phyloP scores from a whole-genome alignment of 768 basidiomycete species.

The Boletus sensibilis region DNA sequence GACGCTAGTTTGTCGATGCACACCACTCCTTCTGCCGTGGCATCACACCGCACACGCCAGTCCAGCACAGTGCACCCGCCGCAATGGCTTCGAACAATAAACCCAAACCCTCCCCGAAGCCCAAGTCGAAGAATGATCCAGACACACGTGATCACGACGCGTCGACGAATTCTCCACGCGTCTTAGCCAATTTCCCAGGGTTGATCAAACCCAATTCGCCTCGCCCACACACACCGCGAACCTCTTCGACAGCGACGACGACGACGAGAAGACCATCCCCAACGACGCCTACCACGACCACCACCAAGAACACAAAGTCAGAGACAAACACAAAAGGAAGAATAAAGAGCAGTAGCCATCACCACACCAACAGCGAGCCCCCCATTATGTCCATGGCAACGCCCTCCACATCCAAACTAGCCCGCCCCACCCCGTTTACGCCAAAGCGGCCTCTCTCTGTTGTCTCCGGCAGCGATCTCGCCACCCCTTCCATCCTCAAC shows the following conservation, averaged over 20 bases:
- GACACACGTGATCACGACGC: constrained; percentile 32
- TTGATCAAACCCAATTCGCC: constrained; percentile 22
- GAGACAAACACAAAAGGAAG: not conserved
- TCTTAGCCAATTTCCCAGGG: constrained; percentile 30
- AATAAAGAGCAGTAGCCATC: not conserved
- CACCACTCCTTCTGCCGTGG: not conserved
- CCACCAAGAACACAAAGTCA: not conserved
- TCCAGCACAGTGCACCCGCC: not conserved
- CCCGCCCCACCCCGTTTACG: constrained; percentile 49
- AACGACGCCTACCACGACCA: not conserved
- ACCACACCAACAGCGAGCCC: not conserved
- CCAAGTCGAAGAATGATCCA: not conserved
- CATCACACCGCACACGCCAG: not conserved
- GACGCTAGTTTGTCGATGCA: not conserved
- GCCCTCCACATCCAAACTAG: constrained; percentile 37
- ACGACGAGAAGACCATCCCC: not conserved
- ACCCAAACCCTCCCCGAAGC: not conserved
- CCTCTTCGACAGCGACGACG: constrained; percentile 4
- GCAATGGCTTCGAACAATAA: constrained; percentile 11
- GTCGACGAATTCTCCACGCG: constrained; percentile 19
- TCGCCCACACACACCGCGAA: not conserved
- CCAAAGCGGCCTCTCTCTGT: constrained; percentile 52
- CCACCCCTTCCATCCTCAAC: constrained; percentile 36
- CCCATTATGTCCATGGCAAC: constrained; percentile 9
- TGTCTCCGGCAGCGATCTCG: constrained; percentile 32